A percentile compares a stretch with the other conserved stretches of the same genome.
phyloP scores from a whole-genome alignment of 2,329 filamentous ascomycete species.

The Coleophoma cylindrospora region DNA sequence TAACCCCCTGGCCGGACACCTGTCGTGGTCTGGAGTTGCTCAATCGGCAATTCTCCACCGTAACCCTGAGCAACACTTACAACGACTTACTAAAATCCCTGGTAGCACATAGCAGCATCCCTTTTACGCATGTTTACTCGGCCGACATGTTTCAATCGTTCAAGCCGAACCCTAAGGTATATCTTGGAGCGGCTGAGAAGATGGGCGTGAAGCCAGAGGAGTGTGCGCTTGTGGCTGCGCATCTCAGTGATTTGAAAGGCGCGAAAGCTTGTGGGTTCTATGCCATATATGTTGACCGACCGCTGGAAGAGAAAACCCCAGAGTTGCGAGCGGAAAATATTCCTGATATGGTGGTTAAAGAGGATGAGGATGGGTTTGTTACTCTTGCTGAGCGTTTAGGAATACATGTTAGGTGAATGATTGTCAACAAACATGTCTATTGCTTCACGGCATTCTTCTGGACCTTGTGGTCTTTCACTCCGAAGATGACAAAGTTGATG shows the following conservation, averaged over 20 bases:
- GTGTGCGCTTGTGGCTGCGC: conserved; percentile 72
- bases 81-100: conserved; percentile 58
- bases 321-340: conserved; percentile 8
- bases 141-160: conserved; percentile 68
- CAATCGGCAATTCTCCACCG: conserved; percentile 45
- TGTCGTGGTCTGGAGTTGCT: conserved; percentile 48
- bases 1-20: conserved; percentile 64
- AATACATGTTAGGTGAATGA: conserved; percentile 6
- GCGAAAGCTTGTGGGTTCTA: conserved; percentile 51
- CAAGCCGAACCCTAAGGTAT: conserved; percentile 64
- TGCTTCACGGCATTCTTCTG: conserved; percentile 1
- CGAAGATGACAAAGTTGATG: too few relatives aligned
- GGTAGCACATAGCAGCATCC: conserved; percentile 46
- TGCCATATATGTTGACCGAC: conserved; percentile 9
- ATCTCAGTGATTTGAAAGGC: conserved; percentile 61
- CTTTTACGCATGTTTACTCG: conserved; percentile 58
- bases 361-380: conserved; percentile 9
- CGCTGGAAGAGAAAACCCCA: conserved; percentile 7
- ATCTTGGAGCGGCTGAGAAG: conserved; percentile 57
- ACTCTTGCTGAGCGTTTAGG: conserved; percentile 9
- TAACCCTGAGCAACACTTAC: conserved; percentile 72
- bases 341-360: conserved; percentile 7
- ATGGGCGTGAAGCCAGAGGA: conserved; percentile 48
- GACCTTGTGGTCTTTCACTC: too few relatives aligned
- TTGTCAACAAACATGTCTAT: conserved; percentile 5